A percentile compares a stretch with the other conserved stretches of the same genome.
phyloP scores from a whole-genome alignment of 805 yeast genomes.

The Cyberlindnera xishuangbannaensis region DNA sequence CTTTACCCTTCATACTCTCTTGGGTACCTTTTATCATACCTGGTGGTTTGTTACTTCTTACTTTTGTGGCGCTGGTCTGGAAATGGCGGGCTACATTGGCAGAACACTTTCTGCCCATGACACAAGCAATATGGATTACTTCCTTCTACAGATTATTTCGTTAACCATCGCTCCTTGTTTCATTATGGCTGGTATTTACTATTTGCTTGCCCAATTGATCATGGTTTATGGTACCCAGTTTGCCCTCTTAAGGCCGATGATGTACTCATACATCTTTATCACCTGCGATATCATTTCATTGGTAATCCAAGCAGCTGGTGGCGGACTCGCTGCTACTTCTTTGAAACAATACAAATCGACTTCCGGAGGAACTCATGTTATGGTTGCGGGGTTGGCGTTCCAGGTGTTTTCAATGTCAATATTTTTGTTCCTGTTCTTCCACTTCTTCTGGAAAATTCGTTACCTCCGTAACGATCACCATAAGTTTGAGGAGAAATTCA shows the following conservation, averaged over 20 bases:
- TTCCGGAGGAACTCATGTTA: slow-evolving; percentile 48
- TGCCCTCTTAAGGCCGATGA: slow-evolving; percentile 49
- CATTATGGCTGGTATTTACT: slow-evolving; percentile 78
- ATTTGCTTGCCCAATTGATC: slow-evolving; percentile 58
- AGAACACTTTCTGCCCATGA: slow-evolving; percentile 43
- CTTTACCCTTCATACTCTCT: slow-evolving; percentile 34
- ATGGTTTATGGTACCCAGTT: slow-evolving; percentile 53
- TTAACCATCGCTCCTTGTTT: slow-evolving; percentile 78
- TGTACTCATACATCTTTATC: slow-evolving; percentile 62
- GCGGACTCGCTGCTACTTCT: slow-evolving; percentile 58
- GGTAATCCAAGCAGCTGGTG: slow-evolving; percentile 68
- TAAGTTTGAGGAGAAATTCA: slow-evolving; percentile 4
- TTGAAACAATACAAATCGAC: slow-evolving; percentile 28
- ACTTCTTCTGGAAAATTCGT: slow-evolving; percentile 37
- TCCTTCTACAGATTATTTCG: slow-evolving; percentile 57
- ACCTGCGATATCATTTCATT: slow-evolving; percentile 59
- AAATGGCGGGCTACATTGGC: slow-evolving; percentile 63
- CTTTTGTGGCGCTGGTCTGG: slow-evolving; percentile 50
- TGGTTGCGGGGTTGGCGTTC: slow-evolving; percentile 72
- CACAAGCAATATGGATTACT: slow-evolving; percentile 34
- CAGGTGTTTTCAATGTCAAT: slow-evolving; percentile 66
- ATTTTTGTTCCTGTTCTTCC: slow-evolving; percentile 46
- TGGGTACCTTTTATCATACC: slow-evolving; percentile 44
- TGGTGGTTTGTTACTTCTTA: slow-evolving; percentile 62
- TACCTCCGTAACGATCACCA: slow-evolving; percentile 4